Base-by-base conservation (phyloP, 1,139 yeast genomes). In the Geotrichum aggregatum region DNA sequence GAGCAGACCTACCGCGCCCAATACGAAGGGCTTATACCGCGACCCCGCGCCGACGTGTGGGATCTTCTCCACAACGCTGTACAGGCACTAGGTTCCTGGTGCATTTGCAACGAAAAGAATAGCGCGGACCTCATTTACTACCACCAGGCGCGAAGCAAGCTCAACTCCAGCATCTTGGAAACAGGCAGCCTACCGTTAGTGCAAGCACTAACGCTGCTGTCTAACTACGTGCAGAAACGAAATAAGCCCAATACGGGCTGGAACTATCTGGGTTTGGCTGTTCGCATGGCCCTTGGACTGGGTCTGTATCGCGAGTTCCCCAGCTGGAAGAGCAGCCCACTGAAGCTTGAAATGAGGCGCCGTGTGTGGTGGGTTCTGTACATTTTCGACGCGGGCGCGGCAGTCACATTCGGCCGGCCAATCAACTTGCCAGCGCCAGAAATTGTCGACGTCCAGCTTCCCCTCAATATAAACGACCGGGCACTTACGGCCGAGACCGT, bases 401-500 rank as follows among this genome's bases (percentile, higher is more conserved):
- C 85, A 0, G 72, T 82, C 14, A 77, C 85, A 0, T 81, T 80
- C 66, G 88, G 87, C 19, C 71, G 88, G 59, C 87, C 88, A 1
- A 73, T 80, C 13, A 76, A 77, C 55, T 70, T 80, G 35, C 83
- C 85, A 1, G 71, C 72, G n/a, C 65, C 71, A 31, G 75, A 75
- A 45, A 76, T 78, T 51, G 74, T 78, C 59, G 84, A 80, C 59
- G 75, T 78, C 40, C 71, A 72, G 42, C 67, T 75, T 39, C 82
- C 81, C 8, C 66, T 74, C 10, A 80, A 80, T 57, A 72, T 80
- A 46, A 74, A 77, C 55, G 84, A 80, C 61, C 69, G 67, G 24
- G 72, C 74, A 47, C 69, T 78, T 26, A 62, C 66, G 13, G 52
- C 63, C 50, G 66, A 62, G 48, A 67, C 63, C 36, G 66, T 56